Evolutionary conservation across 495 filamentous ascomycete species (phyloP), one percentile per base, ranked within the genome.

Genomic region (Tuber microsphaerosporum): DNA sequence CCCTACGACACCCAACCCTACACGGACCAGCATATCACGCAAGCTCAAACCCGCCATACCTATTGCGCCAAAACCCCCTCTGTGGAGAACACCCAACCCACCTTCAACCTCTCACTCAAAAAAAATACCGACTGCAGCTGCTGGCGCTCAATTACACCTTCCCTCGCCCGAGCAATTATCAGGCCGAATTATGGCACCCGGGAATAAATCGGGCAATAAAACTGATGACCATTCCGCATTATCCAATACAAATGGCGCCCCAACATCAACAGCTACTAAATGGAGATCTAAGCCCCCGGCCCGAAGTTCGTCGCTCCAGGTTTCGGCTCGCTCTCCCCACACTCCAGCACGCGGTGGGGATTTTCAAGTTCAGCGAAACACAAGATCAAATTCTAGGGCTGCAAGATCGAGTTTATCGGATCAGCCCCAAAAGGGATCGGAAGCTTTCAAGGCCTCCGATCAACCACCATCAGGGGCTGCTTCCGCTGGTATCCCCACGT

Each of bases 31-130:
- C 56, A 61, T 31, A 61, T 61, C 10, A 2, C 56, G 26, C 56
- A 56, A 12, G 48, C 48, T 10, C 48, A n/a, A 9, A 56, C 48
- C 48, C 8, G 48, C 8, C 48, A 31, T 31, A 61, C 56, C 26
- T 31, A 61, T 61, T 61, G 56, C 56, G 56, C 56, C 56, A 61
- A 61, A 61, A 31, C 56, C 56, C 14, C 56, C 56, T 61, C 56
- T 26, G 10, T 61, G 56, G 56, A 31, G 56, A 31, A 61, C 56
- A 61, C 56, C 56, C 56, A 61, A 31, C 56, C 31, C 26, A 14
- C 26, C 56, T 31, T 61, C 56, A 31, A 61, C 56, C 26, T 61
- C 56, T 61, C 56, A 1, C 56, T 61, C 56, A 26, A 31, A 31
- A 61, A 61, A 61, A 61, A 16, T 26, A 31, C 51, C 12, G 26